These are phyloP conservation scores for Penicillium canariense DNA, from an alignment of 495 filamentous ascomycete species.

Conservation along the genomic window DNA sequence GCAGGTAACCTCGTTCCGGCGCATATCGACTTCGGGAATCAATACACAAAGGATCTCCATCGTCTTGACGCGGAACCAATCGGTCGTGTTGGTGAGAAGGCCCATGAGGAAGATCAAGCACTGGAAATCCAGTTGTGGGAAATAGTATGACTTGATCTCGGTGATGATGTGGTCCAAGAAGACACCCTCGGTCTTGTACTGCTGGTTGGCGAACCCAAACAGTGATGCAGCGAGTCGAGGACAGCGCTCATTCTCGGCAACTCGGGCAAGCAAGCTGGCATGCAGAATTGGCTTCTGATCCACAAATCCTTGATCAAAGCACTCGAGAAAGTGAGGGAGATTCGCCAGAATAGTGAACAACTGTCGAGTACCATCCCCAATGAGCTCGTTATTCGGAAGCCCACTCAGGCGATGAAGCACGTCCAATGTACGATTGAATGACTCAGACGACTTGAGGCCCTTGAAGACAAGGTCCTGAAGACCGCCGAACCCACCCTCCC, in stretches of 20 bases:
- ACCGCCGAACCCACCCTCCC: conserved; percentile 89
- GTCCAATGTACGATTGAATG: conserved; percentile 71
- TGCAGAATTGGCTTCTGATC: conserved; percentile 55
- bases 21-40: conserved; percentile 91
- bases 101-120: conserved; percentile 89
- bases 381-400: conserved; percentile 75
- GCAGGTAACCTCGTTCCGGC: conserved; percentile 79
- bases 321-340: conserved; percentile 79
- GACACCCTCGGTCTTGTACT: conserved; percentile 69
- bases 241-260: conserved; percentile 65
- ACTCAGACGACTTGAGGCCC: conserved; percentile 82
- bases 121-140: conserved; percentile 79
- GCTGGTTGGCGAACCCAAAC: conserved; percentile 63
- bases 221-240: conserved; percentile 53
- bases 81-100: conserved; percentile 78
- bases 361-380: conserved; percentile 77
- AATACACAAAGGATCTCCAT: conserved; percentile 86
- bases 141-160: conserved; percentile 74
- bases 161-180: conserved; percentile 73
- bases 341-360: conserved; percentile 86
- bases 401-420: conserved; percentile 74
- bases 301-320: conserved; percentile 63
- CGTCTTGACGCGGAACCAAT: conserved; percentile 88
- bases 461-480: conserved; percentile 85
- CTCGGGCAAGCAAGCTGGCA: conserved; percentile 65